Conservation (phyloP, 148 eudicot species). For the Camellia sinensis region DNA sequence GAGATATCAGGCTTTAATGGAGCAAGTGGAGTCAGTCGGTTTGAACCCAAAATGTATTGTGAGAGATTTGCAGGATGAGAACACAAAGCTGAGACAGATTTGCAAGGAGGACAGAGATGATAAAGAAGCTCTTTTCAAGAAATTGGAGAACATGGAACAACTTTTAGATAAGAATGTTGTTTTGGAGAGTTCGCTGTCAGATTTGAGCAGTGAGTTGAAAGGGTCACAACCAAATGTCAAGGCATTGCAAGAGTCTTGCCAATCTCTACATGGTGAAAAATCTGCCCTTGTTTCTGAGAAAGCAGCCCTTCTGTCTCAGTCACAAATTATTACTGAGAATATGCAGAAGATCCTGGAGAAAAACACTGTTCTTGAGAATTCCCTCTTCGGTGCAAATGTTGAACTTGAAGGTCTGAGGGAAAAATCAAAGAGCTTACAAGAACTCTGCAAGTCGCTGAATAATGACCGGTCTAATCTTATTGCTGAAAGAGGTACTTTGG, state of each 20-base stretch:
- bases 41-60: slow-evolving; percentile 58
- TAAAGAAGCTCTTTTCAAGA: slow-evolving; percentile 46
- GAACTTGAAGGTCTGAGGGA: slow-evolving; percentile 82
- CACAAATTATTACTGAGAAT: slow-evolving; percentile 61
- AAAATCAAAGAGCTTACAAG: slow-evolving; percentile 79
- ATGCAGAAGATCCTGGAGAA: slow-evolving; percentile 78
- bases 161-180: slow-evolving; percentile 38
- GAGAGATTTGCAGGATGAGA: slow-evolving; percentile 61
- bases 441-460: slow-evolving; percentile 61
- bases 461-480: slow-evolving; percentile 64
- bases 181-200: slow-evolving; percentile 42
- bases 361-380: slow-evolving; percentile 64
- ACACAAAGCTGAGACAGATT: slow-evolving; percentile 54
- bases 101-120: slow-evolving; percentile 46
- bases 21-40: slow-evolving; percentile 60
- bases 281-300: slow-evolving; percentile 61
- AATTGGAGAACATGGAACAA: slow-evolving; percentile 57
- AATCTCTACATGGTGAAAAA: slow-evolving; percentile 57
- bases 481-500: slow-evolving; percentile 52
- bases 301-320: slow-evolving; percentile 69
- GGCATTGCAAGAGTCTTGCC: slow-evolving; percentile 52
- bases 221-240: slow-evolving; percentile 46
- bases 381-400: slow-evolving; percentile 60
- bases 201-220: slow-evolving; percentile 51
- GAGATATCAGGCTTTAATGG: slow-evolving; percentile 52